Evolutionary conservation across 1,284 basidiomycete species (phyloP).

Genomic region (Melampsora americana): DNA sequence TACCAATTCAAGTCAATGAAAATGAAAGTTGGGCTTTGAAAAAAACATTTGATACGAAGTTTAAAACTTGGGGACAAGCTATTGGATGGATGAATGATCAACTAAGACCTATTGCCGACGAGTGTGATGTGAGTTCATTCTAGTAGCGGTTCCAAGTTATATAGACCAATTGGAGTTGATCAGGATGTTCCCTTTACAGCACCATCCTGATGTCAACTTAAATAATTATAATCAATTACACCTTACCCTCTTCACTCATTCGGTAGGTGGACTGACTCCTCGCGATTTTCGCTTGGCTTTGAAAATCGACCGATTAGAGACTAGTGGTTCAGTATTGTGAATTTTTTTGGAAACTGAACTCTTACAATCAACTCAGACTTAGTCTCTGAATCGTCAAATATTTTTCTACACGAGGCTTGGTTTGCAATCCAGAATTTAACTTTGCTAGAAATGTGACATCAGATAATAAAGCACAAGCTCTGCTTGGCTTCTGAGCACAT

Average conservation of each 20-base stretch:
- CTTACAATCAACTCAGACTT: no score
- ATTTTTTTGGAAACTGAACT: no score
- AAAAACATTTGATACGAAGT: background rate
- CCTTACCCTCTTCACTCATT: conserved; percentile 34
- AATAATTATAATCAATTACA: conserved; percentile 21
- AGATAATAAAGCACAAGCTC: no score
- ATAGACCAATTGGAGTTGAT: no score
- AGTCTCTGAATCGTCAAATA: no score
- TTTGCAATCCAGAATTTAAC: no score
- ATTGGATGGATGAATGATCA: conserved; percentile 10
- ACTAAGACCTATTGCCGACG: conserved; percentile 15
- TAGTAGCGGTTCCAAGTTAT: no score
- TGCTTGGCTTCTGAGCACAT: no score
- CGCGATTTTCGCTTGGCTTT: conserved; percentile 38
- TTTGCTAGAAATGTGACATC: no score
- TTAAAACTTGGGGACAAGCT: conserved; percentile 14
- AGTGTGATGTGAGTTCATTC: conserved; percentile 28
- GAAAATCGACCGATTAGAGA: conserved; percentile 8
- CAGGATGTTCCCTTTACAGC: conserved; percentile 2
- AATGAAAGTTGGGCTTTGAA: background rate
- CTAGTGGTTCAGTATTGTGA: no score
- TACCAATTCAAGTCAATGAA: background rate
- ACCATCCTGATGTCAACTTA: conserved; percentile 39
- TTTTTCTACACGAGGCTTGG: no score
- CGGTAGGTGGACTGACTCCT: conserved; percentile 34